Percentiles rank a stretch among this genome's conserved stretches.
These are phyloP conservation scores for Hagleromyces aurorensis DNA, from an alignment of 805 yeast genomes.

Conservation along the genomic window DNA sequence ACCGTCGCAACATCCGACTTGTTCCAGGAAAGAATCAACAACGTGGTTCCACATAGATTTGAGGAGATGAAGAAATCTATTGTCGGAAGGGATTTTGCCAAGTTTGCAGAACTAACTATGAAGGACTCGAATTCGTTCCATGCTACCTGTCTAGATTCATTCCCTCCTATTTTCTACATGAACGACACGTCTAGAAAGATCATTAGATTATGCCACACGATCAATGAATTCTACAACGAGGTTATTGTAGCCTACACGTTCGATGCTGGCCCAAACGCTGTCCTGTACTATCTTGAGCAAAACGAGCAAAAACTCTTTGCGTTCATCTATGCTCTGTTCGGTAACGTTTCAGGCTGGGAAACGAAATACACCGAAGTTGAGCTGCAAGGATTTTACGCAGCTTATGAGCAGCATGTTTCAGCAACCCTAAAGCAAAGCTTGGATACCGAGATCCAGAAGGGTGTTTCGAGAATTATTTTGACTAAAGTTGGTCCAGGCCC, in stretches of 20 bases:
- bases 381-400: slow-evolving; percentile 16
- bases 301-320: slow-evolving; percentile 72
- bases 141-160: slow-evolving; percentile 93
- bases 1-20: slow-evolving; percentile 86
- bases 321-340: slow-evolving; percentile 53
- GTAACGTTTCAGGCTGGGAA: slow-evolving; percentile 63
- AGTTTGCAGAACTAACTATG: slow-evolving; percentile 89
- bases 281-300: slow-evolving; percentile 73
- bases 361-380: slow-evolving; percentile 31
- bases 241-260: slow-evolving; percentile 91
- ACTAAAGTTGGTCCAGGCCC: slow-evolving; percentile 91
- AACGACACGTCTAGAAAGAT: slow-evolving; percentile 84
- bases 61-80: slow-evolving; percentile 77
- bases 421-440: slow-evolving; percentile 33
- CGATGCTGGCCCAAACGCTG: slow-evolving; percentile 99
- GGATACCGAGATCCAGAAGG: slow-evolving; percentile 48
- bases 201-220: slow-evolving; percentile 67
- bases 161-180: slow-evolving; percentile 91
- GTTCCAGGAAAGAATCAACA: slow-evolving; percentile 67
- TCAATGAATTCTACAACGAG: slow-evolving; percentile 51
- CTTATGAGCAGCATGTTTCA: slow-evolving; percentile 25
- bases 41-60: slow-evolving; percentile 83
- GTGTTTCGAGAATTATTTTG: slow-evolving; percentile 76
- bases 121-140: slow-evolving; percentile 95
- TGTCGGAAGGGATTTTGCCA: slow-evolving; percentile 59